phyloP scores from a whole-genome alignment of 2,329 filamentous ascomycete species.

The Cytospora piceae region DNA sequence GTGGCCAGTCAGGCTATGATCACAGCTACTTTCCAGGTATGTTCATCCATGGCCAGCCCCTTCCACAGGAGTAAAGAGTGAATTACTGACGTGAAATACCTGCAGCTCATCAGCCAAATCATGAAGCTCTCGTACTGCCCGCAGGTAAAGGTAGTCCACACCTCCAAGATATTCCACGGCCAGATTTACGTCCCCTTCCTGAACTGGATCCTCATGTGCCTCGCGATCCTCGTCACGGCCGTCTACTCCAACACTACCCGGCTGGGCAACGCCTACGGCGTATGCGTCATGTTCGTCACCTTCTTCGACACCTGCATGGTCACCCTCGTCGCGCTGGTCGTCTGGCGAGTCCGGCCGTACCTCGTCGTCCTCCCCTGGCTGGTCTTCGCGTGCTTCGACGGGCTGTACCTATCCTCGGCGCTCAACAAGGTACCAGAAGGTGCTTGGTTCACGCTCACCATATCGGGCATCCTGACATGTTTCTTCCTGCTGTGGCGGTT shows the following conservation, averaged over 20 bases:
- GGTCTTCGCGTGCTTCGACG: conserved; percentile 65
- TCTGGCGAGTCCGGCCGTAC: conserved; percentile 66
- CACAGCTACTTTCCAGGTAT: conserved; percentile 67
- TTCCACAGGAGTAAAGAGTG: fast-evolving
- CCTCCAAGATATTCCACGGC: conserved; percentile 69
- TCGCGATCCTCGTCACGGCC: conserved; percentile 70
- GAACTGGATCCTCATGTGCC: conserved; percentile 77
- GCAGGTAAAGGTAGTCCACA: conserved; percentile 73
- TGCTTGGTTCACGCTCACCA: conserved; percentile 74
- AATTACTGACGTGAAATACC: not conserved
- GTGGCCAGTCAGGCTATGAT: conserved; percentile 79
- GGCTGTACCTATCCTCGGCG: conserved; percentile 68
- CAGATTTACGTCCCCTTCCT: conserved; percentile 76
- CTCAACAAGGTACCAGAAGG: conserved; percentile 73
- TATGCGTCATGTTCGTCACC: conserved; percentile 77
- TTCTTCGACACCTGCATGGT: conserved; percentile 77
- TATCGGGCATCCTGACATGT: conserved; percentile 62
- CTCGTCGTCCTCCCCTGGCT: conserved; percentile 65
- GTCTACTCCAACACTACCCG: conserved; percentile 72
- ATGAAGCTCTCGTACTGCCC: conserved; percentile 74
- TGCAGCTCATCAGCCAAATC: conserved; percentile 60
- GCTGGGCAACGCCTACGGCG: conserved; percentile 73
- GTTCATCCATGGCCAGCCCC: not conserved
- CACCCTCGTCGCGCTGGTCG: conserved; percentile 68
- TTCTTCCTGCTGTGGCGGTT: conserved; percentile 76